A percentile compares a stretch with the other conserved stretches of the same genome.
Evolutionary conservation across 208 protist species (phyloP).

Genomic region (Cochliopodium minus): DNA sequence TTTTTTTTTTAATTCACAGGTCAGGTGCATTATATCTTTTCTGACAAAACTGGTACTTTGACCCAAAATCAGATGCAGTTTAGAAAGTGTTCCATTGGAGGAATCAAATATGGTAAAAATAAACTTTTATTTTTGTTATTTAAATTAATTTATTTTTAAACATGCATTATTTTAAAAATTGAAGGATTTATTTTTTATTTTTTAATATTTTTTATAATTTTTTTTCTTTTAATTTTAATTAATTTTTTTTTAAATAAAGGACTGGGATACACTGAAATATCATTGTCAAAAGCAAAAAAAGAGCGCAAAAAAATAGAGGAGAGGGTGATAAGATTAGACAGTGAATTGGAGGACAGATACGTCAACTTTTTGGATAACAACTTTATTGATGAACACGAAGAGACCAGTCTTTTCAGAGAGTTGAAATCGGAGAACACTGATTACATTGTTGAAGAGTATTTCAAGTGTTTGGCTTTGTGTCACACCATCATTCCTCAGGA

Average conservation of each 20-base stretch:
- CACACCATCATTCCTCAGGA: conserved; percentile 44
- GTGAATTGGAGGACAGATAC: too few relatives aligned
- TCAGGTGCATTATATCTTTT: conserved; percentile 64
- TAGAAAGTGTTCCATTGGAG: conserved; percentile 41
- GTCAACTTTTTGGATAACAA: neutral
- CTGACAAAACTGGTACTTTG: conserved; percentile 69
- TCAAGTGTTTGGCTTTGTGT: conserved; percentile 44
- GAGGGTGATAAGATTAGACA: too few relatives aligned
- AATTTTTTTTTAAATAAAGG: too few relatives aligned
- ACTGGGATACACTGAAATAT: too few relatives aligned
- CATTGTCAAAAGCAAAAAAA: too few relatives aligned
- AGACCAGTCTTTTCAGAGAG: neutral
- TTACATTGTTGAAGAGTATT: conserved; percentile 38
- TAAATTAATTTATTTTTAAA: neutral
- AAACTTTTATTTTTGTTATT: too few relatives aligned
- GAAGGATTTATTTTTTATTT: too few relatives aligned
- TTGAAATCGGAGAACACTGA: conserved; percentile 26
- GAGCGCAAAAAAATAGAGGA: too few relatives aligned
- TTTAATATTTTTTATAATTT: too few relatives aligned
- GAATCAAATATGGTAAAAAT: neutral
- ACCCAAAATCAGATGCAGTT: conserved; percentile 72
- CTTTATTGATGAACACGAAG: neutral
- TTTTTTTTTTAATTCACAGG: too few relatives aligned
- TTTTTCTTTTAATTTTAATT: too few relatives aligned
- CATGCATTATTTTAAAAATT: too few relatives aligned